Percentiles rank a stretch among this genome's conserved stretches.
phyloP scores from a whole-genome alignment of 352 stramenopile genomes.

The Phytophthora tubulina region DNA sequence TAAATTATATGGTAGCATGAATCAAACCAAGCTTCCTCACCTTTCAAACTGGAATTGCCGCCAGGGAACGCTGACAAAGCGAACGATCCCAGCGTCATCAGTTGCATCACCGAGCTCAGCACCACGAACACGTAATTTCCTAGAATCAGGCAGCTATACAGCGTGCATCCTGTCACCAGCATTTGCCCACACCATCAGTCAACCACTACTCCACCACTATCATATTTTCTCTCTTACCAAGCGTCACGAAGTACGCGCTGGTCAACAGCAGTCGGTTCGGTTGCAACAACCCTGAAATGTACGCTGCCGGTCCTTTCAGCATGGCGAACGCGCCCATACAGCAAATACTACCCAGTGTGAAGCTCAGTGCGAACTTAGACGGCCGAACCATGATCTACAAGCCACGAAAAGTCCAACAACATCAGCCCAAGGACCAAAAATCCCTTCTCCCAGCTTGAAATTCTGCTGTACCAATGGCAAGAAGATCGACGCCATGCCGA shows the following conservation, averaged over 20 bases:
- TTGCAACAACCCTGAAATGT: conserved; percentile 67
- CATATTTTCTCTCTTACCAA: conserved; percentile 52
- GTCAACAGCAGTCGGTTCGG: conserved; percentile 73
- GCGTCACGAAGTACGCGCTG: conserved; percentile 71
- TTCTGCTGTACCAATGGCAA: conserved; percentile 55
- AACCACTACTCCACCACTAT: not conserved
- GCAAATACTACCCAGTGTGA: conserved; percentile 83
- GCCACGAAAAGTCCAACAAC: not conserved
- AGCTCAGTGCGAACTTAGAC: conserved; percentile 87
- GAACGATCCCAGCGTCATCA: conserved; percentile 68
- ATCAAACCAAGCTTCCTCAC: conserved; percentile 33
- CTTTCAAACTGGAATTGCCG: conserved; percentile 71
- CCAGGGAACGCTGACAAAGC: conserved; percentile 70
- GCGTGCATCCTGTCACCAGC: conserved; percentile 49
- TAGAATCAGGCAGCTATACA: conserved; percentile 87
- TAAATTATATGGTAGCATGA: not conserved
- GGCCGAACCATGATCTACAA: conserved; percentile 79
- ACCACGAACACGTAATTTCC: conserved; percentile 88
- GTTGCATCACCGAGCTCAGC: conserved; percentile 72
- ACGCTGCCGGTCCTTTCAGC: conserved; percentile 74
- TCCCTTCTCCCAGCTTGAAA: not conserved
- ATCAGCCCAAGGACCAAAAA: not conserved
- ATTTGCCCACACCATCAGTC: conserved; percentile 1
- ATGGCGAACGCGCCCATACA: conserved; percentile 82
- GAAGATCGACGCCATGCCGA: conserved; percentile 86